Base-by-base conservation (phyloP, 208 protist genomes). In the Pavlovales sp. region DNA sequence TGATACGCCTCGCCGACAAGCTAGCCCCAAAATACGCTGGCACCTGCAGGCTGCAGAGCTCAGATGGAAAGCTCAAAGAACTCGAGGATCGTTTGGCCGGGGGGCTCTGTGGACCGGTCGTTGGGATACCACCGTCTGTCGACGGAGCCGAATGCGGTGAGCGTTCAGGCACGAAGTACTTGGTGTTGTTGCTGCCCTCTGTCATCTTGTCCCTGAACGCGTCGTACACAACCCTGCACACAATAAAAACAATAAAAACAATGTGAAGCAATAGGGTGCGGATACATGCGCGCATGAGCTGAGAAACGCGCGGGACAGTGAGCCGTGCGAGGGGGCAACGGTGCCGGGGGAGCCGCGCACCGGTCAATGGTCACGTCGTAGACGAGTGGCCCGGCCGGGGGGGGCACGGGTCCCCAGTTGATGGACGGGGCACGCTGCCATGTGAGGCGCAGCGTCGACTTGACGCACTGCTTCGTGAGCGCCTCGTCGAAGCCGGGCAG, bases 171-270 rank as follows among this genome's bases (percentile, higher is more conserved):
- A 34, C 36, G 82, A 86, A 86, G 28, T 5, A 76, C n/a, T 47
- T 37, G 36, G 14, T 46, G 67, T 86, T 46, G 36, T 18, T 0
- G 20, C 57, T 10, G 39, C n/a, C n/a, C n/a, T 86, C 41, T 1
- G 36, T 36, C 82, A 86, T 86, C 82, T 46, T 86, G 39, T 86
- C 82, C 7, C 66, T 46, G 39, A 86, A 86, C 2, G 42, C 42
- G 26, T 10, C 30, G 67, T 86, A 86, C 32, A 46, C 34, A 18
- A 86, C 71, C 14, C 42, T 86, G 57, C 32, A 7, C 42, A 30
- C 28, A 42, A 0, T 11, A 76, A 30, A 18, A 11, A 1, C 26
- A 46, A 78, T 36, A 36, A 36, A 8, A 37, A 0, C 10, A 26
- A 66, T 34, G 39, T 7, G 44, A 28, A 0, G n/a, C 1, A n/a